These are phyloP conservation scores for Hydrangea macrophylla DNA, from an alignment of 148 eudicot genomes.

Conservation along the genomic window DNA sequence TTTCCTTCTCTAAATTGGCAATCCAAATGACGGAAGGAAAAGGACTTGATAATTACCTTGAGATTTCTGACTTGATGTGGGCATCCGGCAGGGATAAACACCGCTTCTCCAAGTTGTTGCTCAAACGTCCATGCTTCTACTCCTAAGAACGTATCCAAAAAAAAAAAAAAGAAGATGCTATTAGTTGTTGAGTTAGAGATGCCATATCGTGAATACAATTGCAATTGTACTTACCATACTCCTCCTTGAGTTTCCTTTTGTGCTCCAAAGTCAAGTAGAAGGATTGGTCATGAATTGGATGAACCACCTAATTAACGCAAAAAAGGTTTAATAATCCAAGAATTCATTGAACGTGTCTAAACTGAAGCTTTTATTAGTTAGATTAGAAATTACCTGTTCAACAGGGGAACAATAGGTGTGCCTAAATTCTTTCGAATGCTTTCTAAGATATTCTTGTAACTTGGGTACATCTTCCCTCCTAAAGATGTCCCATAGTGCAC, in stretches of 20 bases:
- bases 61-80: conserved; percentile 93
- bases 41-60: conserved; percentile 37
- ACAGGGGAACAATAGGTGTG: conserved; percentile 72
- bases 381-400: conserved; percentile 59
- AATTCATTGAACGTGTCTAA: not conserved
- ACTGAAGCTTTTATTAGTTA: conserved; percentile 3
- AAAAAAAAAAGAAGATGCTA: not conserved
- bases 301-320: conserved; percentile 50
- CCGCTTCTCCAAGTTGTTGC: conserved; percentile 90
- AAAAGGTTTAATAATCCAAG: conserved; percentile 3
- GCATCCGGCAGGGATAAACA: conserved; percentile 95
- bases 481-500: conserved; percentile 95
- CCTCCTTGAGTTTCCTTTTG: conserved; percentile 72
- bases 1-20: too few relatives aligned
- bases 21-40: too few relatives aligned
- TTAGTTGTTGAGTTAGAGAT: not conserved
- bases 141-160: conserved; percentile 39
- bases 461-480: conserved; percentile 78
- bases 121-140: conserved; percentile 90
- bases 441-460: conserved; percentile 37
- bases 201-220: not conserved
- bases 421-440: conserved; percentile 48
- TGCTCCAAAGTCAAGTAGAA: conserved; percentile 74
- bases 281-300: conserved; percentile 92
- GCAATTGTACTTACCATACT: conserved; percentile 49